Base-by-base conservation (phyloP, 192 early-diverging fungal species). In the Podila minutissima region DNA sequence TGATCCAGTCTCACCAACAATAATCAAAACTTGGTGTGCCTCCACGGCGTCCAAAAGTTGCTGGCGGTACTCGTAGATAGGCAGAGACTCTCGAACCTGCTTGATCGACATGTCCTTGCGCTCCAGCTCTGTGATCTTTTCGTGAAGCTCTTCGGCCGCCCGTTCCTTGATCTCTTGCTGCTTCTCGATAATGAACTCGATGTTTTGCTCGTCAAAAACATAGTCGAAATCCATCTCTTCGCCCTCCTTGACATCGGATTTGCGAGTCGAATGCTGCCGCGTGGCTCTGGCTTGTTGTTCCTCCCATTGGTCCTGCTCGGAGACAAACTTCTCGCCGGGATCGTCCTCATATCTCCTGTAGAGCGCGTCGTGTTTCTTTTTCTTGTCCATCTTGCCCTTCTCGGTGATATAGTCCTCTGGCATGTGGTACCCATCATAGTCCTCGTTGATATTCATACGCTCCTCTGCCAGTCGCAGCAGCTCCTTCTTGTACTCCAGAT, bases 351-450 rank as follows among this genome's bases (percentile, higher is more conserved):
- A 99, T 31, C 97, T 87, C 76, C 86, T 85, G 83, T 97, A 97
- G 12, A 99, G 84, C 11, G 91, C 95, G 7, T 89, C 87, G 41
- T 97, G 93, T 67, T 96, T 95, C 83, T 95, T 97, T 64, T 97
- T 96, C 48, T 94, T 93, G 77, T 99, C 96, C 55, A 99, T 92
- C 71, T 98, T 97, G 64, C 98, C 98, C 83, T 98, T 98, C 72
- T 98, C 97, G 0, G 96, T 98, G 64, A 99, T 97, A 74, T 98
- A 99, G 82, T 98, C 97, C 75, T 95, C 94, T 7, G 93, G 94
- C 92, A 95, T 92, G 53, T 86, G 79, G 64, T 98, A 99, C 22
- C 91, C 96, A 69, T 96, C 96, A 13, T 89, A 86, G 35, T 93
- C 92, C 57, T 91, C 90, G 71, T 92, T 89, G 38, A 98, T 89